Conservation (phyloP, 2,329 filamentous ascomycete genomes). For the Cadophora sp. region DNA sequence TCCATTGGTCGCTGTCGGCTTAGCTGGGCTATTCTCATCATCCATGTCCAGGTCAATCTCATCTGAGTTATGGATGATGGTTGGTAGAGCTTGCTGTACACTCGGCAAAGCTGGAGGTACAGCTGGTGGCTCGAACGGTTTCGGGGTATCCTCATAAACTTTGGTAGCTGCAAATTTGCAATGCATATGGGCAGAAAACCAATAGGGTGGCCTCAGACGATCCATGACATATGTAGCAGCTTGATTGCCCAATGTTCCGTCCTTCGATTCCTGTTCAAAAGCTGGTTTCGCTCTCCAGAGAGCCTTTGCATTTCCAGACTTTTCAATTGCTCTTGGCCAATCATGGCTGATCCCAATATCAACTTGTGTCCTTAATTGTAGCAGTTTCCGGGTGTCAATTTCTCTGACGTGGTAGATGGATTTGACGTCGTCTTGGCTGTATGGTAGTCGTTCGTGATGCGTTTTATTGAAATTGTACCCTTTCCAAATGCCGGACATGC, state of each 20-base stretch:
- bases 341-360: constrained; percentile 94
- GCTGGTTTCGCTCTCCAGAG: constrained; percentile 77
- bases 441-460: constrained; percentile 87
- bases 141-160: constrained; percentile 50
- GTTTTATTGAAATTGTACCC: constrained; percentile 83
- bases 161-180: constrained; percentile 81
- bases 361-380: constrained; percentile 84
- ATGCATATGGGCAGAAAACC: constrained; percentile 95
- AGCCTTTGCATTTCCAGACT: constrained; percentile 70
- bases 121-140: constrained; percentile 25
- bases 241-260: constrained; percentile 77
- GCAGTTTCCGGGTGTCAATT: constrained; percentile 86
- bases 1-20: constrained; percentile 9
- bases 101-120: background rate
- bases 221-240: constrained; percentile 85
- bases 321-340: constrained; percentile 88
- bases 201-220: constrained; percentile 79
- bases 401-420: constrained; percentile 91
- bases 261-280: constrained; percentile 77
- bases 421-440: constrained; percentile 76
- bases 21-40: constrained; percentile 44
- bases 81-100: background rate
- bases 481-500: constrained; percentile 95
- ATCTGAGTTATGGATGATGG: constrained; percentile 60
- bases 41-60: constrained; percentile 74